A percentile compares a stretch with the other conserved stretches of the same genome.
phyloP scores from a whole-genome alignment of 352 stramenopile genomes.

The Pythium grandisporangium region DNA sequence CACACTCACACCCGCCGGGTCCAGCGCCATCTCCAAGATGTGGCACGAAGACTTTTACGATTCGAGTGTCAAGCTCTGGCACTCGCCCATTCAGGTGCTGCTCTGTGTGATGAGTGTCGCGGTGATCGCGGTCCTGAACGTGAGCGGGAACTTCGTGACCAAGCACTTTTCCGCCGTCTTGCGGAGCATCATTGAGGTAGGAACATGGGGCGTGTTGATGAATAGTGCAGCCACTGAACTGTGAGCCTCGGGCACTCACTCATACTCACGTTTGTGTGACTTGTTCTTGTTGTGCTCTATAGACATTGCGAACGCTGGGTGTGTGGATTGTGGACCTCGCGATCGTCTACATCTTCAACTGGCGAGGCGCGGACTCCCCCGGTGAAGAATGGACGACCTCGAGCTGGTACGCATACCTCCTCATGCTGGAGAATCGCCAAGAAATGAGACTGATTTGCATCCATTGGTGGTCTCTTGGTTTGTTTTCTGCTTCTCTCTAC shows the following conservation, averaged over 20 bases:
- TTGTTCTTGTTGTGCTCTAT: neutral
- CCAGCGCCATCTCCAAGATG: conserved; percentile 47
- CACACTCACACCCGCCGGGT: conserved; percentile 31
- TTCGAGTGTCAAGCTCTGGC: conserved; percentile 61
- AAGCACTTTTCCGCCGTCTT: conserved; percentile 81
- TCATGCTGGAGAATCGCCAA: too few relatives aligned
- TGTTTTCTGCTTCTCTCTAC: conserved; percentile 1
- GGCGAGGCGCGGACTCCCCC: conserved; percentile 40
- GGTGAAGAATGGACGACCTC: conserved; percentile 65
- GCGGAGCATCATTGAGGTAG: conserved; percentile 74
- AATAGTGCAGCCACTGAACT: too few relatives aligned
- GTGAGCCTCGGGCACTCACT: too few relatives aligned
- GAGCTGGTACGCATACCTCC: conserved; percentile 33
- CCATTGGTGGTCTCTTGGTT: neutral
- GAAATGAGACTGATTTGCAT: too few relatives aligned
- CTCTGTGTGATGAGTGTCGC: conserved; percentile 57
- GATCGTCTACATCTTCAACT: conserved; percentile 70
- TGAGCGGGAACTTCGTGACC: conserved; percentile 78
- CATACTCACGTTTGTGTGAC: too few relatives aligned
- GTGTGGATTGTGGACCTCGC: conserved; percentile 72
- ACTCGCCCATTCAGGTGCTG: conserved; percentile 46
- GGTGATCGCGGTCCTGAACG: conserved; percentile 69
- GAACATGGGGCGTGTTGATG: too few relatives aligned
- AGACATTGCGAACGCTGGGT: conserved; percentile 69
- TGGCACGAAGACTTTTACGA: conserved; percentile 81